Evolutionary conservation across 495 filamentous ascomycete species (phyloP), one percentile per base, ranked within the genome.

Genomic region (Tuber umbilicatum): DNA sequence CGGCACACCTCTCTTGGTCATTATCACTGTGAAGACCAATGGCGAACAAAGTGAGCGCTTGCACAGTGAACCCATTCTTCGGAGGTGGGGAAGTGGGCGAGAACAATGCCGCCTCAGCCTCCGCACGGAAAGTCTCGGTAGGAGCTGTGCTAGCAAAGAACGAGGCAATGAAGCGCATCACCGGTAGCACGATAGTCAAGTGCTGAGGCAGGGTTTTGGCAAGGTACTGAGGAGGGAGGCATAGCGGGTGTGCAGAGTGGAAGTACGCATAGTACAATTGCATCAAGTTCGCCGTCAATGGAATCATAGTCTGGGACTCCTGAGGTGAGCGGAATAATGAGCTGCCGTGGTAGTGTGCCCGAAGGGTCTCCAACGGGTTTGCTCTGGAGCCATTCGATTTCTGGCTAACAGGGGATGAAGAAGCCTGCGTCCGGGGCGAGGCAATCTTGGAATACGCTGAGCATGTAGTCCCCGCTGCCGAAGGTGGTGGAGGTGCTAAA

Each of bases 21-120:
- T 90, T 91, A 71, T 87, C 88, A 35, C 91, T 91, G 81, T 97
- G 91, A 31, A 96, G 86, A 2, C 90, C 92, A 78, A 96, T 89
- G 14, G 93, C 87, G 55, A 92, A 86, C 21, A 97, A 85, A 69
- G 97, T 82, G 76, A 94, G 85, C 0, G 92, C 91, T 83, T 97
- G 94, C 5, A 96, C 88, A 73, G 87, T 84, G 80, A 89, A 93
- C 4, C 88, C 90, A 80, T 92, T 88, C 75, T 87, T 86, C 16
- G 86, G 79, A 23, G 85, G 85, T 17, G 74, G 71, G 4, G 68
- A 35, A 17, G 84, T 84, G 6, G 85, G 82, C 39, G 85, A 83
- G 70, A 89, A 87, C 40, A 88, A 81, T 5, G 85, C 82, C 35
- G 85, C 82, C 78, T 90, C 86, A 17, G 90, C 88, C 37, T 89